Evolutionary conservation across 148 eudicot genomes (phyloP).

Genomic region (Fagopyrum esculentum): DNA sequence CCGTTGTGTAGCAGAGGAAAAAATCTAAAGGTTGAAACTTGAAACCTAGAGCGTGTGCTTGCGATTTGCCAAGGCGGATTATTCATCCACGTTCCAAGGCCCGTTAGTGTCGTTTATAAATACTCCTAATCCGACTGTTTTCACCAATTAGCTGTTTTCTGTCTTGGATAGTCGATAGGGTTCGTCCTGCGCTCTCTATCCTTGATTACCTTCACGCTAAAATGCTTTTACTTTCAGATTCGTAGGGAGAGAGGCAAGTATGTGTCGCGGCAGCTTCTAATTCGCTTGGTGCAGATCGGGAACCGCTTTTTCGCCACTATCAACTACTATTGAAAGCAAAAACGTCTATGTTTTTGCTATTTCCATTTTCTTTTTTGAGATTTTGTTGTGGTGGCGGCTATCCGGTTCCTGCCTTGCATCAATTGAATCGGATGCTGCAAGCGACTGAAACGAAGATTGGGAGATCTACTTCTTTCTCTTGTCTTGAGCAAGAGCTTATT

Average conservation of each 20-base stretch:
- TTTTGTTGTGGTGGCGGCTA: neutral
- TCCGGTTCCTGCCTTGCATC: slow-evolving; percentile 9
- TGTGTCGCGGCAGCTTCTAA: slow-evolving; percentile 7
- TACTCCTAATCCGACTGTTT: neutral
- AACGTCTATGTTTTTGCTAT: neutral
- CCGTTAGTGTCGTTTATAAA: neutral
- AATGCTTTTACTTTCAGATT: neutral
- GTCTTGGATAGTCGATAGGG: neutral
- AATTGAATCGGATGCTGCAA: slow-evolving; percentile 12
- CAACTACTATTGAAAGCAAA: neutral
- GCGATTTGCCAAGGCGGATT: too few species aligned
- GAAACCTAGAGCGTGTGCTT: too few species aligned
- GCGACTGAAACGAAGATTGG: neutral
- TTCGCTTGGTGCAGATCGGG: slow-evolving; percentile 14
- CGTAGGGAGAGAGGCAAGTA: neutral
- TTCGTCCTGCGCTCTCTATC: neutral
- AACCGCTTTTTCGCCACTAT: slow-evolving; percentile 3
- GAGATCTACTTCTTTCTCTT: neutral
- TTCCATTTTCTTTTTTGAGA: neutral
- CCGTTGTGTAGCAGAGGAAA: too few species aligned
- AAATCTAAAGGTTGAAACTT: too few species aligned
- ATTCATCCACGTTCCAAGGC: too few species aligned
- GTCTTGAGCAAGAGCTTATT: neutral
- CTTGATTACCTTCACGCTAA: neutral
- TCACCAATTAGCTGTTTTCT: neutral